Evolutionary conservation across 2,329 filamentous ascomycete species (phyloP), one percentile per base, ranked within the genome.

Genomic region (Aspergillus costaricaensis): DNA sequence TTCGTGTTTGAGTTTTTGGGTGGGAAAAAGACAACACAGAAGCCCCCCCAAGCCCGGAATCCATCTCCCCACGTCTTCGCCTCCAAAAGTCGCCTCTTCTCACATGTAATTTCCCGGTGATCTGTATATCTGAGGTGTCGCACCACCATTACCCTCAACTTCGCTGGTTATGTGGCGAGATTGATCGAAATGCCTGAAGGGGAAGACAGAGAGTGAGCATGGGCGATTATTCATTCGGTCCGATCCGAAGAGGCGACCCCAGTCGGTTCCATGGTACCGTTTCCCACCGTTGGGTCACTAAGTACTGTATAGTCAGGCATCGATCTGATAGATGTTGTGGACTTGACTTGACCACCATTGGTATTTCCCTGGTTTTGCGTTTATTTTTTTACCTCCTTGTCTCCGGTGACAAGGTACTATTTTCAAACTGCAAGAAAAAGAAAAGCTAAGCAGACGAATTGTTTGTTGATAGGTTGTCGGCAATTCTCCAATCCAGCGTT

Each of bases 211-310:
- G 57, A 15, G 8, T 10, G 17, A 54, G 32, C 44, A 48, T 17
- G 32, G 32, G 32, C 38, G 25, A 39, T n/a, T 38, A n/a, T 52
- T 14, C 30, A 43, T 57, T 63, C 65, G 65, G 64, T 58, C 65
- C 64, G 65, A 60, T 63, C 65, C 64, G 64, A 62, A 57, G 41
- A 41, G 36, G 25, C 44, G 30, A 17, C 60, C 47, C 62, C 54
- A 61, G 57, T 60, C 9, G 23, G 57, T 60, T 64, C 62, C 63
- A 62, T 60, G 63, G 63, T 58, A 55, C 56, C 14, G 51, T 52
- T 38, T 47, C 14, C 43, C 19, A 43, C 39, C 27, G 21, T 54
- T 39, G 49, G 57, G 57, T 53, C 32, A 48, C 41, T 47, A 55
- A 39, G 21, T 44, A 19, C 41, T 36, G 32, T 36, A 36, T 44